phyloP scores from a whole-genome alignment of 208 protist species.

The Crithidia acanthocephali region DNA sequence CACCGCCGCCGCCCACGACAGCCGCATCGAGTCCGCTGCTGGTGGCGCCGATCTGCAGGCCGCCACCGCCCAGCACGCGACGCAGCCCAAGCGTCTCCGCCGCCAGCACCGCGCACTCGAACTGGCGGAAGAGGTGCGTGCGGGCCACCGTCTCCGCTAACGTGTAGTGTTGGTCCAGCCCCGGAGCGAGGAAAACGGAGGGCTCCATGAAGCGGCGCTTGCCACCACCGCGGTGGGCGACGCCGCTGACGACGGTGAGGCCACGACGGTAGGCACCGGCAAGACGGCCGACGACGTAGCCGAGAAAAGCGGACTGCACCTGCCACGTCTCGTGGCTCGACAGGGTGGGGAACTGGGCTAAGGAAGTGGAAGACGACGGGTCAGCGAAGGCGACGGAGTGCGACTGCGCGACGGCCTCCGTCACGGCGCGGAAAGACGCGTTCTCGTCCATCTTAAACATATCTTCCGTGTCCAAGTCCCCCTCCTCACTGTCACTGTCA shows the following conservation, averaged over 20 bases:
- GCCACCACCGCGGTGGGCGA: not conserved
- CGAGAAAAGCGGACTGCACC: constrained; percentile 25
- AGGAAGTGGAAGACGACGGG: not conserved
- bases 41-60: constrained; percentile 10
- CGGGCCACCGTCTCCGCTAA: constrained; percentile 44
- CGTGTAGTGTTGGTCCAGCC: constrained; percentile 45
- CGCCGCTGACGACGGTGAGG: constrained; percentile 13
- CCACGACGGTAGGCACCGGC: constrained; percentile 31
- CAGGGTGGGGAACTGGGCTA: constrained; percentile 15
- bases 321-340: constrained; percentile 17
- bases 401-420: constrained; percentile 18
- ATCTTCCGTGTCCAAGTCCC: not conserved
- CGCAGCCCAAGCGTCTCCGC: constrained; percentile 53
- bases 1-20: not conserved
- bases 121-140: constrained; percentile 68
- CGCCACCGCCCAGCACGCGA: constrained; percentile 40
- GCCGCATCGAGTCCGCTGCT: not conserved
- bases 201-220: constrained; percentile 38
- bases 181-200: constrained; percentile 46
- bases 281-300: constrained; percentile 26
- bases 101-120: constrained; percentile 44
- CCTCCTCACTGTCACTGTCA: not conserved
- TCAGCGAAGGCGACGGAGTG: constrained; percentile 19
- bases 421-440: constrained; percentile 25
- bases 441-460: constrained; percentile 12